These are phyloP conservation scores for Dalbergia cochinchinensis DNA, from an alignment of 306 rosid genomes.

Conservation along the genomic window DNA sequence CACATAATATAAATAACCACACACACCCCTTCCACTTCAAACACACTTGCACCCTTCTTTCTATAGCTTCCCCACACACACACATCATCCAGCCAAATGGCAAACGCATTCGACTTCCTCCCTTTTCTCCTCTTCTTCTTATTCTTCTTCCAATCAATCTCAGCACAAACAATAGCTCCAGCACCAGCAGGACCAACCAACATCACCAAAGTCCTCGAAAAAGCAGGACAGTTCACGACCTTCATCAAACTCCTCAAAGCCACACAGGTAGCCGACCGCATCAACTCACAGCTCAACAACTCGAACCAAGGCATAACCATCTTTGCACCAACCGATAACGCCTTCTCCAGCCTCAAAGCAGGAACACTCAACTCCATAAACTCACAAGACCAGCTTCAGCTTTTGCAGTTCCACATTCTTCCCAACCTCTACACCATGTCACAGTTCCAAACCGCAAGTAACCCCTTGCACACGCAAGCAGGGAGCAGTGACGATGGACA, in stretches of 20 bases:
- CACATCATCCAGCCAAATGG: constrained; percentile 30
- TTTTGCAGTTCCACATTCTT: constrained; percentile 78
- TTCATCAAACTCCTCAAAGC: constrained; percentile 71
- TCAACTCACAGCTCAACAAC: constrained; percentile 80
- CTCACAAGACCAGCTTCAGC: constrained; percentile 73
- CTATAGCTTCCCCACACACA: neutral
- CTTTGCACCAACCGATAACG: constrained; percentile 92
- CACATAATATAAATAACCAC: constrained; percentile 23
- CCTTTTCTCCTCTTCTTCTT: constrained; percentile 25
- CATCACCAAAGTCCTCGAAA: constrained; percentile 74
- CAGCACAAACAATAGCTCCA: constrained; percentile 61
- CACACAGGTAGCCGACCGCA: constrained; percentile 69
- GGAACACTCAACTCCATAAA: constrained; percentile 78
- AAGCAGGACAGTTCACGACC: constrained; percentile 92
- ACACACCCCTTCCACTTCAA: constrained; percentile 37
- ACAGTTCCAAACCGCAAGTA: constrained; percentile 84
- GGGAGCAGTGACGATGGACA: constrained; percentile 75
- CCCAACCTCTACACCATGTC: constrained; percentile 67
- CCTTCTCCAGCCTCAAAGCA: constrained; percentile 70
- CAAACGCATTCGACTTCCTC: constrained; percentile 42
- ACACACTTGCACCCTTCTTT: neutral
- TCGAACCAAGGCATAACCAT: constrained; percentile 86
- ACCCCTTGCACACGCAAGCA: constrained; percentile 91
- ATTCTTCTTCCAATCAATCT: constrained; percentile 23
- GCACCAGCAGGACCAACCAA: constrained; percentile 78